These are phyloP conservation scores for Rutidosis leptorrhynchoides DNA, from an alignment of 129 eudicot genomes.

Conservation along the genomic window DNA sequence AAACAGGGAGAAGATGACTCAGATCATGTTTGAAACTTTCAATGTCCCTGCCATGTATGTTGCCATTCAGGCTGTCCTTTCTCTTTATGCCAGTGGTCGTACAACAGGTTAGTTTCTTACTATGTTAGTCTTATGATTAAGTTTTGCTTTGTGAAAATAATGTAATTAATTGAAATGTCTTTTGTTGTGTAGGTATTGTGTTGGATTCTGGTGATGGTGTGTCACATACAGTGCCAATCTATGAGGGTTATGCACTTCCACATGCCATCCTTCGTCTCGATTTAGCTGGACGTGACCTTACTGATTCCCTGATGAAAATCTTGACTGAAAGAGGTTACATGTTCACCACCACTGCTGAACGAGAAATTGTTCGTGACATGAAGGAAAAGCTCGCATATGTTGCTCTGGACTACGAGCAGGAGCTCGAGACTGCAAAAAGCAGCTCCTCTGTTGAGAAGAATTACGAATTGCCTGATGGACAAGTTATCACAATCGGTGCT, in stretches of 20 bases:
- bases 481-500: conserved; percentile 66
- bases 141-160: not conserved
- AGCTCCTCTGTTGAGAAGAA: conserved; percentile 78
- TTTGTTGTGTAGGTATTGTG: conserved; percentile 51
- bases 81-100: conserved; percentile 87
- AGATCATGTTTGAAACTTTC: conserved; percentile 72
- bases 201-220: conserved; percentile 83
- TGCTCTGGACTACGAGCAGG: conserved; percentile 76
- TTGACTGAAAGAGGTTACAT: conserved; percentile 84
- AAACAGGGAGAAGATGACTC: conserved; percentile 76
- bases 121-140: not conserved
- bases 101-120: conserved; percentile 53
- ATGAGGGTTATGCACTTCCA: conserved; percentile 73
- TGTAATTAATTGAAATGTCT: not conserved
- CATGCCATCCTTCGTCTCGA: conserved; percentile 78
- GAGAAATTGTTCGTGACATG: conserved; percentile 87
- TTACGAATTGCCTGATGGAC: conserved; percentile 75
- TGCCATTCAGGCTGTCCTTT: conserved; percentile 71
- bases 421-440: conserved; percentile 69
- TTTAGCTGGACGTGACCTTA: conserved; percentile 75
- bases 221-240: conserved; percentile 70
- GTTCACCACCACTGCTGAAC: conserved; percentile 89
- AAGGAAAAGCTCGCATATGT: conserved; percentile 80
- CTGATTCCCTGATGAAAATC: conserved; percentile 75
- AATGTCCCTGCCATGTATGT: conserved; percentile 81